A percentile compares a stretch with the other conserved stretches of the same genome.
phyloP scores from a whole-genome alignment of 192 early-diverging fungal species.

The Physocladia obscura region DNA sequence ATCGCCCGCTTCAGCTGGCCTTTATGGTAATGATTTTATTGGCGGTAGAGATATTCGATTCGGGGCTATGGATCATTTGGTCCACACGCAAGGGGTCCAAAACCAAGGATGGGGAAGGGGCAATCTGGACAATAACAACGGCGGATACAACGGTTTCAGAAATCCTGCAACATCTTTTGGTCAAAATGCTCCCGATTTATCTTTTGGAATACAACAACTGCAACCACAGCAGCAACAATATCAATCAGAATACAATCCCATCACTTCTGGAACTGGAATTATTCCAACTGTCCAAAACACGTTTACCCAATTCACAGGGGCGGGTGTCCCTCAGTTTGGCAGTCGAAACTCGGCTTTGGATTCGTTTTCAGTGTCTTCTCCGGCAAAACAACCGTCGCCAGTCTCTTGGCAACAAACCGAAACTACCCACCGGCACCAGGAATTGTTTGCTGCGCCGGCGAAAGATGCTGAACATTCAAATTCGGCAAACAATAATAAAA shows the following conservation, averaged over 20 bases:
- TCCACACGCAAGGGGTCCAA: neutral
- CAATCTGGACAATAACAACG: no score
- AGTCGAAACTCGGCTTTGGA: neutral
- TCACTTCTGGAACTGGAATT: neutral
- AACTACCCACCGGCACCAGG: no score
- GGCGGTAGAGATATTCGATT: neutral
- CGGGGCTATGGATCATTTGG: slow-evolving; percentile 1
- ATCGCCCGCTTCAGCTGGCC: neutral
- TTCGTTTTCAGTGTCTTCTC: neutral
- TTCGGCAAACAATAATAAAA: no score
- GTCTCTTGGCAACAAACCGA: no score
- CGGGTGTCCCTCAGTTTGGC: slow-evolving; percentile 10
- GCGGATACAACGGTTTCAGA: no score
- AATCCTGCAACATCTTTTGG: slow-evolving; percentile 3
- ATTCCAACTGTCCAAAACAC: neutral
- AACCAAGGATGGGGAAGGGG: no score
- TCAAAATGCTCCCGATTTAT: slow-evolving; percentile 6
- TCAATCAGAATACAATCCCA: neutral
- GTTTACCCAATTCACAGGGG: slow-evolving; percentile 9
- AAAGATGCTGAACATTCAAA: no score
- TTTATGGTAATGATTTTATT: slow-evolving; percentile 2
- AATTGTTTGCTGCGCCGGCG: no score
- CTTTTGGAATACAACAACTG: neutral
- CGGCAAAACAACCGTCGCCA: no score
- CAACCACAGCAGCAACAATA: neutral